phyloP scores from a whole-genome alignment of 768 basidiomycete genomes.

The Leccinum barrowsii region DNA sequence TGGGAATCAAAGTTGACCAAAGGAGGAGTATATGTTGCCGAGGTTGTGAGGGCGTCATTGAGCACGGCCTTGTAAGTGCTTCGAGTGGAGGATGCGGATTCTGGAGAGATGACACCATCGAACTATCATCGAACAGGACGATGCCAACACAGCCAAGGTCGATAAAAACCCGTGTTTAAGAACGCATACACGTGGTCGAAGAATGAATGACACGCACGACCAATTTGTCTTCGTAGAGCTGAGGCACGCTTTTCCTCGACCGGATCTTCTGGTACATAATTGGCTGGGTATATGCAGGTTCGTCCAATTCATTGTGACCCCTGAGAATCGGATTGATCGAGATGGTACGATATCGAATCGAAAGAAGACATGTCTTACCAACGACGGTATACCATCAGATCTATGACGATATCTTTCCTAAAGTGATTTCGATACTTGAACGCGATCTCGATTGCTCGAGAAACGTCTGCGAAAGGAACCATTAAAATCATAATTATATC shows the following conservation, averaged over 20 bases:
- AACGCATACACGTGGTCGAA: neutral
- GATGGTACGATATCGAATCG: neutral
- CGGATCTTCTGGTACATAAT: slow-evolving; percentile 89
- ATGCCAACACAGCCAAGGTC: neutral
- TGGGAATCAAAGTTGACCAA: slow-evolving; percentile 60
- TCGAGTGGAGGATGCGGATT: slow-evolving; percentile 50
- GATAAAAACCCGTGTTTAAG: neutral
- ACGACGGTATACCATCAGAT: slow-evolving; percentile 84
- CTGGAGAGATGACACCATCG: slow-evolving; percentile 42
- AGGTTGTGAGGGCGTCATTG: slow-evolving; percentile 53
- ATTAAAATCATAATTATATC: neutral
- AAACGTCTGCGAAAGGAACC: slow-evolving; percentile 56
- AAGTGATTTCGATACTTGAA: slow-evolving; percentile 85
- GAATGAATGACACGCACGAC: slow-evolving; percentile 44
- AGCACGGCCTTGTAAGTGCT: slow-evolving; percentile 58
- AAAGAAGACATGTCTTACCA: slow-evolving; percentile 43
- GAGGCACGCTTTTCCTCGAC: slow-evolving; percentile 48
- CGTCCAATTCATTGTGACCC: slow-evolving; percentile 88
- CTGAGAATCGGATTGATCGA: slow-evolving; percentile 32
- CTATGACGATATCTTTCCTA: slow-evolving; percentile 88
- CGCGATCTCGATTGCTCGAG: slow-evolving; percentile 81
- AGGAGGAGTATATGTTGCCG: slow-evolving; percentile 45
- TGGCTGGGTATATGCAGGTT: slow-evolving; percentile 84
- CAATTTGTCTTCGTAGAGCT: slow-evolving; percentile 73
- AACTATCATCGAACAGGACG: slow-evolving; percentile 10